Evolutionary conservation across 768 basidiomycete species (phyloP).

Genomic region (Candolleomyces efflorescens): DNA sequence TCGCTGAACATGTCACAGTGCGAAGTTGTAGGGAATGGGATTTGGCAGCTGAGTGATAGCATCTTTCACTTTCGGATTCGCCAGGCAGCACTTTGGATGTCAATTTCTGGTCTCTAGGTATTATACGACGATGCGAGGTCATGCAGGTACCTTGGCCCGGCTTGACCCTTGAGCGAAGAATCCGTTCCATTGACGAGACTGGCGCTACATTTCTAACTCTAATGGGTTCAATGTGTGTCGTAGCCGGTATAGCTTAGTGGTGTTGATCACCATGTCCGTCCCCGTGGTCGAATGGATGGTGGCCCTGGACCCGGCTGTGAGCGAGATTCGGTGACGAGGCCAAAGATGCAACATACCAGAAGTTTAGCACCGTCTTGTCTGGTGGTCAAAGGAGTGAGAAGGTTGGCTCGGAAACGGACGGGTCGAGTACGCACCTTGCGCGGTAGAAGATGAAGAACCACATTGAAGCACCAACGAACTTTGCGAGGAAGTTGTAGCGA

Average conservation of each 20-base stretch:
- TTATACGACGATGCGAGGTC: too few relatives aligned
- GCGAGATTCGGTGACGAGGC: not conserved
- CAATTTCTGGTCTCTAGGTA: too few relatives aligned
- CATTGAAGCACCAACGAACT: constrained; percentile 88
- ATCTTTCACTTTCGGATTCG: too few relatives aligned
- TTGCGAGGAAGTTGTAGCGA: constrained; percentile 73
- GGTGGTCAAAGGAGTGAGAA: not conserved
- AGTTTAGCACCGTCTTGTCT: constrained; percentile 79
- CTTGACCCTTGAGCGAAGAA: too few relatives aligned
- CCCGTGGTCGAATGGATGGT: constrained; percentile 41
- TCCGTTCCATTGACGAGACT: too few relatives aligned
- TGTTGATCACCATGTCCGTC: constrained; percentile 31
- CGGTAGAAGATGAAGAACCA: constrained; percentile 99
- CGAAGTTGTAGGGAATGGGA: too few relatives aligned
- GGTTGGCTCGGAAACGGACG: not conserved
- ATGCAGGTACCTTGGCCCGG: too few relatives aligned
- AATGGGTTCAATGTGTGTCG: too few relatives aligned
- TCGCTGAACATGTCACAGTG: too few relatives aligned
- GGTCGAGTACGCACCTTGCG: constrained; percentile 61
- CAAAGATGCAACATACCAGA: constrained; percentile 41
- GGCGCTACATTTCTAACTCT: too few relatives aligned
- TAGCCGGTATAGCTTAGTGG: constrained; percentile 25
- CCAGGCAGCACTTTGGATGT: too few relatives aligned
- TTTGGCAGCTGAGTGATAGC: too few relatives aligned
- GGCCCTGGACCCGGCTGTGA: constrained; percentile 34